A percentile compares a stretch with the other conserved stretches of the same genome.
Evolutionary conservation across 306 rosid species (phyloP).

Genomic region (Oxytropis ochrocephala): DNA sequence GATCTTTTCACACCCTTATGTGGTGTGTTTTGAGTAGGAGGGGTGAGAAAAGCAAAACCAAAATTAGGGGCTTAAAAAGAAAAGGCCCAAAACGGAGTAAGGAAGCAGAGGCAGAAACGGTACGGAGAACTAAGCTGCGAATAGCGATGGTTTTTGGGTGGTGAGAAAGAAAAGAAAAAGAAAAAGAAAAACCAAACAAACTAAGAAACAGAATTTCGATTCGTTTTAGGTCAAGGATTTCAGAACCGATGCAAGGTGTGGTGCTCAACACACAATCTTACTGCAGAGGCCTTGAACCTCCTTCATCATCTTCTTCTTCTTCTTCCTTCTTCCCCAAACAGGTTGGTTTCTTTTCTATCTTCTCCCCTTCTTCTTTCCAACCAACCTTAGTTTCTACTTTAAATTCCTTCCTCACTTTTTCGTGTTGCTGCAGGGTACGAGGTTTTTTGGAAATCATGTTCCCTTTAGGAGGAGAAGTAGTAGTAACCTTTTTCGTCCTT

Average conservation of each 20-base stretch:
- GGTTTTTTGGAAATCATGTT: constrained; percentile 25
- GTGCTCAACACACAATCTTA: constrained; percentile 41
- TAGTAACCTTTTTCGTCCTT: constrained; percentile 11
- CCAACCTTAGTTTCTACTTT: neutral
- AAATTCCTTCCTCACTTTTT: neutral
- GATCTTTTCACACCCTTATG: no score
- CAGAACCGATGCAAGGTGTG: constrained; percentile 44
- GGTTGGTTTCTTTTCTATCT: constrained; percentile 35
- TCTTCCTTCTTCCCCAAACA: constrained; percentile 18
- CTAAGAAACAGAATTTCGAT: neutral
- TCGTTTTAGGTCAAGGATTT: neutral
- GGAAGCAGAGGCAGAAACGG: neutral
- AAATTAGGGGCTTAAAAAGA: neutral
- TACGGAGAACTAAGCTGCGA: neutral
- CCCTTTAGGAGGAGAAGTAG: constrained; percentile 16
- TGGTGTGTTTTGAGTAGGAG: no score
- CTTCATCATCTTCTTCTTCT: constrained; percentile 28
- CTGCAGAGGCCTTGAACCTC: constrained; percentile 24
- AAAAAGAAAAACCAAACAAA: neutral
- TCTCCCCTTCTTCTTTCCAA: neutral
- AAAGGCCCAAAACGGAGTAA: neutral
- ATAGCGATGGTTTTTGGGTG: neutral
- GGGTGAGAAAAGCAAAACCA: no score
- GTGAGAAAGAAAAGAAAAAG: constrained; percentile 2
- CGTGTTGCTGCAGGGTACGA: constrained; percentile 33